Evolutionary conservation across 2,329 filamentous ascomycete species (phyloP), one percentile per base, ranked within the genome.

Genomic region (Monilinia fructigena): DNA sequence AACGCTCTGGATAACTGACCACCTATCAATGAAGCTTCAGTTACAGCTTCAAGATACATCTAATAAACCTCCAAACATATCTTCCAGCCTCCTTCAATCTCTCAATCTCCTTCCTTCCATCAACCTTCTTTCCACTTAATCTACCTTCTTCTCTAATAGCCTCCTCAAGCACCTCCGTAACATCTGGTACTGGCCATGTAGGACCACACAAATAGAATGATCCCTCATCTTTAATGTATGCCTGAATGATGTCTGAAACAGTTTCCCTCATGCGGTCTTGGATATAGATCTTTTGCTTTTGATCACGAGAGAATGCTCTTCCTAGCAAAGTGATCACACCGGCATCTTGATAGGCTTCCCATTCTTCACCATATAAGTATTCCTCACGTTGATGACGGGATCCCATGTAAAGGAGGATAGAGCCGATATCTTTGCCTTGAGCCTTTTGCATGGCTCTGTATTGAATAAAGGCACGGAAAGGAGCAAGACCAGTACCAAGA

Each of bases 401-500:
- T 70, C 95, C 95, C 82, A 99, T 94, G 84, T 98, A 99, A 68
- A 99, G 82, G 63, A 99, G 86, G 69, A 98, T 95, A 54, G 92
- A 83, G 64, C 95, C 95, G 72, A 99, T 97, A 67, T 95, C 88
- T 82, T 96, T 93, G 79, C 95, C 95, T 78, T 96, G 92, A n/a
- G 92, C 89, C 82, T 97, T 97, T 78, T 99, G 94, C 87, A 96
- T 93, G 60, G 95, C 95, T 67, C 95, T 94, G 82, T 99, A 95
- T 81, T 99, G 95, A 56, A 98, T 90, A 76, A 99, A 99, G 68
- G 95, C 95, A 71, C 95, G 92, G 92, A 99, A 99, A n/a, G 95
- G 95, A 1, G 95, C 95, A 28, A 99, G 89, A 76, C 95, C 95
- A 0, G 95, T 99, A 70, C 95, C 95, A n/a, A 98, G 89, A 78